Conservation (phyloP, 2,329 filamentous ascomycete species). For the Fusarium armeniacum region DNA sequence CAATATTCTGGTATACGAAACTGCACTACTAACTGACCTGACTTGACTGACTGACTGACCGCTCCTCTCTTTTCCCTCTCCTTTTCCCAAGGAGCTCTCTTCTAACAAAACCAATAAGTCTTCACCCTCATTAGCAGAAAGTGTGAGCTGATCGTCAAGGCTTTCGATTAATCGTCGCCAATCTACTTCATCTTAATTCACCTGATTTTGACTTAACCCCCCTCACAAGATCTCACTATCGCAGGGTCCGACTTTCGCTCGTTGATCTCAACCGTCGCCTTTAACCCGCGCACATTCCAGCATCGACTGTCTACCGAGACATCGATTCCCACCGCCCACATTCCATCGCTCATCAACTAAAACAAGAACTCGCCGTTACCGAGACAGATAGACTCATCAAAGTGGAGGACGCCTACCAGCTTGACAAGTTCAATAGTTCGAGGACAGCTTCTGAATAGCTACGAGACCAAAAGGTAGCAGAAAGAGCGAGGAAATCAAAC, state of each 20-base stretch:
- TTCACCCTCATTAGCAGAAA: slow-evolving; percentile 45
- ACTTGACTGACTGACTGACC: slow-evolving; percentile 29
- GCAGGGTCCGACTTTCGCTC: slow-evolving; percentile 48
- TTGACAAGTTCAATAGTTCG: slow-evolving; percentile 6
- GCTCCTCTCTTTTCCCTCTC: slow-evolving; percentile 40
- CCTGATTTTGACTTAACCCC: slow-evolving; percentile 21
- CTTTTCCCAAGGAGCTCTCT: slow-evolving; percentile 30
- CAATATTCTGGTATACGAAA: slow-evolving; percentile 42
- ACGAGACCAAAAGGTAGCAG: slow-evolving; percentile 23
- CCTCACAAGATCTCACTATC: slow-evolving; percentile 44
- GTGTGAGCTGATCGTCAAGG: slow-evolving; percentile 47
- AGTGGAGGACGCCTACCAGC: slow-evolving; percentile 22
- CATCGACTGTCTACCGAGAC: slow-evolving; percentile 36
- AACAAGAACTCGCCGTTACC: slow-evolving; percentile 25
- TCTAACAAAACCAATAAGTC: slow-evolving; percentile 43
- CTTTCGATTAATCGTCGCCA: slow-evolving; percentile 22
- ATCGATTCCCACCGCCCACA: slow-evolving; percentile 36
- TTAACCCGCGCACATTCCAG: slow-evolving; percentile 43
- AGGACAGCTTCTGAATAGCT: slow-evolving; percentile 13
- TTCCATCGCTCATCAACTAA: slow-evolving; percentile 37
- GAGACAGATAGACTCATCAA: slow-evolving; percentile 40
- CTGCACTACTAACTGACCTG: slow-evolving; percentile 25
- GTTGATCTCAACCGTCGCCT: slow-evolving; percentile 45
- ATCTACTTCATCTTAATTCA: slow-evolving; percentile 13
- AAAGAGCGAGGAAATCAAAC: slow-evolving; percentile 34